Conservation (phyloP, 352 stramenopile species). For the Phytophthora pisi region DNA sequence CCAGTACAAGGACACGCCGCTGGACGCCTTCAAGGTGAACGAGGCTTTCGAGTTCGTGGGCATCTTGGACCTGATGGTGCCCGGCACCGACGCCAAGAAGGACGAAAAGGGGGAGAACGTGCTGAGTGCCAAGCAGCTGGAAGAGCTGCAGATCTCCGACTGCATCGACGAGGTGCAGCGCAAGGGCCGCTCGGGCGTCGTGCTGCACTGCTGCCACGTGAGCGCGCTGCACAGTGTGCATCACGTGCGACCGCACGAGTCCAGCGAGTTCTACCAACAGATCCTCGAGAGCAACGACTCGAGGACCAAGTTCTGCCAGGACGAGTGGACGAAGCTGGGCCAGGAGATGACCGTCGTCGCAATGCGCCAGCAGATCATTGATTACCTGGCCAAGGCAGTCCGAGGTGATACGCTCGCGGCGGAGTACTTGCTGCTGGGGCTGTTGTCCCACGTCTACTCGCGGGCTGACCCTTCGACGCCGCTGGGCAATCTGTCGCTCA, state of each 20-base stretch:
- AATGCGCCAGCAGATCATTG: conserved; percentile 48
- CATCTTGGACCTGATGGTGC: conserved; percentile 69
- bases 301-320: conserved; percentile 38
- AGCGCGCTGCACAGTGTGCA: conserved; percentile 43
- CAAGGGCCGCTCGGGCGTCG: conserved; percentile 51
- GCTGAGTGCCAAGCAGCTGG: conserved; percentile 40
- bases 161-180: conserved; percentile 63
- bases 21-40: conserved; percentile 83
- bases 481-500: conserved; percentile 77
- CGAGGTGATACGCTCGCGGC: conserved; percentile 57
- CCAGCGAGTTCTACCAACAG: conserved; percentile 34
- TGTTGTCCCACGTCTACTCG: conserved; percentile 78
- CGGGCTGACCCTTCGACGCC: conserved; percentile 65
- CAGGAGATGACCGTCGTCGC: conserved; percentile 20
- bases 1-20: conserved; percentile 49
- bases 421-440: conserved; percentile 73
- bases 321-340: conserved; percentile 40
- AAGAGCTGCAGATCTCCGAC: conserved; percentile 71
- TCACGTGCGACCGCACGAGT: conserved; percentile 57
- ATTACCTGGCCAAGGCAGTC: conserved; percentile 48
- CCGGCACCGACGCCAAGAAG: conserved; percentile 31
- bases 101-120: conserved; percentile 2
- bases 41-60: conserved; percentile 84
- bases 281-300: conserved; percentile 44
- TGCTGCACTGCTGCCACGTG: conserved; percentile 73